These are phyloP conservation scores for Microdochium trichocladiopsis DNA, from an alignment of 2,329 filamentous ascomycete genomes.

Conservation along the genomic window DNA sequence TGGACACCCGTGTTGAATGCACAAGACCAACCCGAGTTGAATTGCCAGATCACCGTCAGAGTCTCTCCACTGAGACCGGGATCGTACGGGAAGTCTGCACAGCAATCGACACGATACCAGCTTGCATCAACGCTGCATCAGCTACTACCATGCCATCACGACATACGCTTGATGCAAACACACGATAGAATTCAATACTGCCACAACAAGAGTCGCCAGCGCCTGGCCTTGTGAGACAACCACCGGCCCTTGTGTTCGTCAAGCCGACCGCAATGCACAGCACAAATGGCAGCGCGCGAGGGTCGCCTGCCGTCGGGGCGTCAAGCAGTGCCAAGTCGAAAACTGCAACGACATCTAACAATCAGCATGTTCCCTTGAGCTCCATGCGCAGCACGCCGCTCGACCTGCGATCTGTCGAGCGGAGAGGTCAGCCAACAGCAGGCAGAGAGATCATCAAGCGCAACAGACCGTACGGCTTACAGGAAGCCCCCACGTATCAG, in stretches of 20 bases:
- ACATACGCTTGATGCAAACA: no score
- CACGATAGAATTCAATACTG: no score
- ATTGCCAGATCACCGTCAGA: no score
- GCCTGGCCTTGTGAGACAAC: not conserved
- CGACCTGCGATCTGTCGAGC: conserved; percentile 84
- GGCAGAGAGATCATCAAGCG: conserved; percentile 71
- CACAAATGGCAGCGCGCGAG: conserved; percentile 43
- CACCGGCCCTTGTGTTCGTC: not conserved
- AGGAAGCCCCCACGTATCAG: conserved; percentile 84
- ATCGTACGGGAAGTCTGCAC: no score
- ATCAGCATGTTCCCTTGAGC: conserved; percentile 44
- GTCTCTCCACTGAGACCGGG: no score
- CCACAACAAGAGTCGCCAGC: no score
- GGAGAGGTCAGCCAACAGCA: conserved; percentile 74
- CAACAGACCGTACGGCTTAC: conserved; percentile 73
- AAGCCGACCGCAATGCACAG: conserved; percentile 22
- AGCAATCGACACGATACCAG: no score
- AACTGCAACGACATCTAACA: conserved; percentile 46
- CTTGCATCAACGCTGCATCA: no score
- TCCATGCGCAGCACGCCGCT: conserved; percentile 56
- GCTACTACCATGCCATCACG: no score
- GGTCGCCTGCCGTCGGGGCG: conserved; percentile 37
- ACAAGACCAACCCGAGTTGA: not conserved
- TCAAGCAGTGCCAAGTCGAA: conserved; percentile 35
- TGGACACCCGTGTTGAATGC: not conserved